A percentile compares a stretch with the other conserved stretches of the same genome.
phyloP scores from a whole-genome alignment of 257 asterid genomes.

The Solanum chmielewskii region DNA sequence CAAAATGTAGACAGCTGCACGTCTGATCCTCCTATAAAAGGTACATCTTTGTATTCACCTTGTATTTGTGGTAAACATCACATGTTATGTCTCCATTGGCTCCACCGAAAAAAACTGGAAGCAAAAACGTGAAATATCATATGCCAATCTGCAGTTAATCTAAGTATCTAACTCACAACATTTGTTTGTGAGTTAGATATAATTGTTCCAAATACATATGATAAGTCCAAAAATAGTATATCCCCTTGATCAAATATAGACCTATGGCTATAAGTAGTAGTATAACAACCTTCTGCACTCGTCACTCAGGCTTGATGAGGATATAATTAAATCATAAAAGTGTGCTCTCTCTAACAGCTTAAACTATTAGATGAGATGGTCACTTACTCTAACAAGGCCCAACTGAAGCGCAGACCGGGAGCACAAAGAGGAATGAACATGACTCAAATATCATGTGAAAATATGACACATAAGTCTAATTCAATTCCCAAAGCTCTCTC shows the following conservation, averaged over 20 bases:
- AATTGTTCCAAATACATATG: neutral
- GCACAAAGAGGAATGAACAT: neutral
- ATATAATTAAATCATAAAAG: too few relatives aligned
- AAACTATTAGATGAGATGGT: neutral
- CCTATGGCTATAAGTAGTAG: neutral
- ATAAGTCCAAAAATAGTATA: neutral
- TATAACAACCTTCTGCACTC: neutral
- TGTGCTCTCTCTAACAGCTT: too few relatives aligned
- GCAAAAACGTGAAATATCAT: neutral
- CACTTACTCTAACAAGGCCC: neutral
- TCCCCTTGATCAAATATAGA: neutral
- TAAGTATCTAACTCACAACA: neutral
- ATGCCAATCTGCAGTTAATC: neutral
- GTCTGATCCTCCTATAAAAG: too few relatives aligned
- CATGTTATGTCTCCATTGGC: slow-evolving; percentile 37
- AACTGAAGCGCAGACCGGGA: too few relatives aligned
- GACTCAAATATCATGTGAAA: neutral
- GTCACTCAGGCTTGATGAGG: neutral
- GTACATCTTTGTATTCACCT: slow-evolving; percentile 8
- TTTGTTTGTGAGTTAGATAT: neutral
- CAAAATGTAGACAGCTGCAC: too few relatives aligned
- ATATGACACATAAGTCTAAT: neutral
- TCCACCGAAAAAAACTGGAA: slow-evolving; percentile 21
- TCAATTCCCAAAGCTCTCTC: neutral
- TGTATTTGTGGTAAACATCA: slow-evolving; percentile 39